Percentiles rank a stretch among this genome's conserved stretches.
Evolutionary conservation across 768 basidiomycete genomes (phyloP).

Genomic region (Tubosaeta sp.): DNA sequence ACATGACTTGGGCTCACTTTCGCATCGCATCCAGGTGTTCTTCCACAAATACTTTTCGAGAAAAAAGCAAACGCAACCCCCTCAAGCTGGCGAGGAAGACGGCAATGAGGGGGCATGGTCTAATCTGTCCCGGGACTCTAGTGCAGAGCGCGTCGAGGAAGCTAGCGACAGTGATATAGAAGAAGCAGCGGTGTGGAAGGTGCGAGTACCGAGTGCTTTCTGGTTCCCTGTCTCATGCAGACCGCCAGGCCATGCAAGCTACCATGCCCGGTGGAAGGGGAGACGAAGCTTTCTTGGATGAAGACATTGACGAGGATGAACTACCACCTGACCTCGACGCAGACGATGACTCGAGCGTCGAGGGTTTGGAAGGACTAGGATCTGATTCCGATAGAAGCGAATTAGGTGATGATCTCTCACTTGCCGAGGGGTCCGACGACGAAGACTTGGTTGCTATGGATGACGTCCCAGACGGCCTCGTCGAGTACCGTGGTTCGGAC

Average conservation of each 20-base stretch:
- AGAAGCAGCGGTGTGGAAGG: conserved; percentile 88
- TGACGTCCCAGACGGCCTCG: conserved; percentile 52
- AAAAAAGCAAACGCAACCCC: conserved; percentile 56
- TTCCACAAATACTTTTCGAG: conserved; percentile 86
- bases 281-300: conserved; percentile 42
- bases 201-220: conserved; percentile 26
- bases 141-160: conserved; percentile 16
- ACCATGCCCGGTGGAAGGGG: conserved; percentile 63
- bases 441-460: conserved; percentile 62
- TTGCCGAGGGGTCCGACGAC: conserved; percentile 65
- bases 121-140: conserved; percentile 24
- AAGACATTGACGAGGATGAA: conserved; percentile 31
- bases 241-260: conserved; percentile 78
- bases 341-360: conserved; percentile 30
- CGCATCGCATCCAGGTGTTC: conserved; percentile 56
- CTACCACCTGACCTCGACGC: conserved; percentile 25
- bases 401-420: conserved; percentile 45
- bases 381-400: conserved; percentile 29
- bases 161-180: conserved; percentile 40
- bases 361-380: conserved; percentile 28
- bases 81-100: conserved; percentile 37
- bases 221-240: neutral
- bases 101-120: conserved; percentile 17
- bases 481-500: conserved; percentile 58
- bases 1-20: neutral